phyloP scores from a whole-genome alignment of 1,284 basidiomycete species.

The Marasmius oreades region DNA sequence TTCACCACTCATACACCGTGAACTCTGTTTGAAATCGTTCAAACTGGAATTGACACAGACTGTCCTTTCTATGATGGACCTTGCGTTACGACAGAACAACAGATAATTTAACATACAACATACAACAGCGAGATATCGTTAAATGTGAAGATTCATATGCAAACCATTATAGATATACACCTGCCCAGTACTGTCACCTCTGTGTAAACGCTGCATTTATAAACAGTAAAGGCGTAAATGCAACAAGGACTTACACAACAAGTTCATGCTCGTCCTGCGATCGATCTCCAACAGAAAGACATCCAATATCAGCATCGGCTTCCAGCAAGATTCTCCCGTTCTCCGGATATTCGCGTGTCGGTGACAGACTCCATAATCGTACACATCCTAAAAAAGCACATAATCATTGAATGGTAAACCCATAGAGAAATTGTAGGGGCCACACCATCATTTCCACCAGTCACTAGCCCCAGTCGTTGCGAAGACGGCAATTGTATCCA shows the following conservation, averaged over 20 bases:
- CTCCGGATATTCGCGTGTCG: constrained; percentile 29
- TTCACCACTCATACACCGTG: background rate
- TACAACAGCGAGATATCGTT: no score
- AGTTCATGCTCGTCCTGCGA: constrained; percentile 49
- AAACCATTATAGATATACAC: constrained; percentile 10
- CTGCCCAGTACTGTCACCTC: constrained; percentile 30
- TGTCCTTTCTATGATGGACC: no score
- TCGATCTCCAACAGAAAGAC: constrained; percentile 57
- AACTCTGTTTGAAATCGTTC: background rate
- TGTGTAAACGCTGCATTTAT: constrained; percentile 24
- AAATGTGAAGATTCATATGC: no score
- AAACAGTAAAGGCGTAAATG: background rate
- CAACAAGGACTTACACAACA: constrained; percentile 49
- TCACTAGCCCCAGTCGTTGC: constrained; percentile 46
- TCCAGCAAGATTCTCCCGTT: constrained; percentile 51
- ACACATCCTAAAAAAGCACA: constrained; percentile 59
- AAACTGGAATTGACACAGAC: no score
- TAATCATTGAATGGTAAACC: constrained; percentile 6
- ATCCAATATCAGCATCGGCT: constrained; percentile 51
- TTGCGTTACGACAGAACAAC: no score
- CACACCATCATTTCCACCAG: constrained; percentile 64
- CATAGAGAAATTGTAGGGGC: constrained; percentile 7
- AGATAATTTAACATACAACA: no score
- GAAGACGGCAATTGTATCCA: constrained; percentile 47
- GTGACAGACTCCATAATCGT: constrained; percentile 58